Base-by-base conservation (phyloP, 2,329 filamentous ascomycete species). In the Scopulariopsis brevicaulis region DNA sequence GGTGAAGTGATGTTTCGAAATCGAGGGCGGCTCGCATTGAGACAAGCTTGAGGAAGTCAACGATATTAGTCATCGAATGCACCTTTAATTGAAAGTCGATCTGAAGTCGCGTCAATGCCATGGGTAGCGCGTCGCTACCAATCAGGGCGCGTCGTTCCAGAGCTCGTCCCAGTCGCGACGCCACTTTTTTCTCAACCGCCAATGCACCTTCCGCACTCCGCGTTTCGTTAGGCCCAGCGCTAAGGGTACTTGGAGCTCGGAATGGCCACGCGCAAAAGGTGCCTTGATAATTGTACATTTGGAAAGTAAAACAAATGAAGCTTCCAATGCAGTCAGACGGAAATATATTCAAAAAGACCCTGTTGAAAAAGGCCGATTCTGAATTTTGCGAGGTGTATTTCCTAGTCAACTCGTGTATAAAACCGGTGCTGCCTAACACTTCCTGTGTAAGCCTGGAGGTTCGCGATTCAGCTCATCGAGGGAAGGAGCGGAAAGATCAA, bases 161-260 rank as follows among this genome's bases (percentile, higher is more conserved):
- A 56, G 55, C 43, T 56, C 40, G n/a, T 52, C 43, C 40, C 55
- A 40, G 25, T n/a, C 34, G 25, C 40, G 40, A 35, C 55, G 55
- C 55, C 40, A 56, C 32, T 50, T 56, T 56, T 56, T 37, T 28
- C 14, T 24, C 1, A 15, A 15, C 28, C 18, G 12, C 10, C n/a
- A 6, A 56, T 56, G 55, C 55, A 51, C 55, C 55, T 35, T 22
- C 18, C 28, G 25, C 22, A 35, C 55, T 56, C 55, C 55, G 55
- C 55, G 55, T 56, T 56, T 25, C 50, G 55, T 56, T 56, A 56
- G 55, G 20, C 8, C 3, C 46, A 22, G 20, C 46, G 11, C n/a
- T 24, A n/a, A 8, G 5, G 46, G 10, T 50, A 50, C 46, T 50
- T 22, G 20, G 3, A 24, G 20, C 20, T 14, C n/a, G n/a, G 11